Evolutionary conservation across 2,329 filamentous ascomycete species (phyloP).

Genomic region (Ceratocystis variospora): DNA sequence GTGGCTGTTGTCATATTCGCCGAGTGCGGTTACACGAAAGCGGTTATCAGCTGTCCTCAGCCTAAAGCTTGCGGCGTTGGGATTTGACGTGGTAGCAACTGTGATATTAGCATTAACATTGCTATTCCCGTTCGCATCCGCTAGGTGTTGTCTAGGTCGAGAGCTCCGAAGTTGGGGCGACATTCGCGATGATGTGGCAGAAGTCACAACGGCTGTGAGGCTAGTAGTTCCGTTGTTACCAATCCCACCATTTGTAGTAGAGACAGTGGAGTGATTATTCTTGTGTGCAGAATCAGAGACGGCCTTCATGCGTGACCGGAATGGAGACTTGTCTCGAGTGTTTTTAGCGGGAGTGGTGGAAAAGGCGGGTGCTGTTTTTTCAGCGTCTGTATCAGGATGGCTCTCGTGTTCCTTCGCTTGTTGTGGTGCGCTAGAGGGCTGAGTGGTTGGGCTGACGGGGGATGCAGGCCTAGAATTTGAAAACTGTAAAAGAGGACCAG

Average conservation of each 20-base stretch:
- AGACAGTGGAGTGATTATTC: slow-evolving; percentile 32
- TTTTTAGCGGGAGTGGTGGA: not conserved
- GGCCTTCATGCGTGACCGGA: slow-evolving; percentile 30
- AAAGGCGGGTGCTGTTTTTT: not conserved
- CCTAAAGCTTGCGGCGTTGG: slow-evolving; percentile 50
- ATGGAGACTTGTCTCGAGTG: slow-evolving; percentile 13
- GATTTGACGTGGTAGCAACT: not conserved
- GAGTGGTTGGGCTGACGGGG: not conserved
- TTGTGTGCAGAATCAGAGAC: slow-evolving; percentile 27
- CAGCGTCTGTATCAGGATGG: not conserved
- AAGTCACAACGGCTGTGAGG: slow-evolving; percentile 55
- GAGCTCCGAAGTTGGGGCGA: slow-evolving; percentile 73
- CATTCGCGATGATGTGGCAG: slow-evolving; percentile 54
- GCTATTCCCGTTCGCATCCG: slow-evolving; percentile 38
- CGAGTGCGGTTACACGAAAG: slow-evolving; percentile 10
- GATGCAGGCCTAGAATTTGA: slow-evolving; percentile 1
- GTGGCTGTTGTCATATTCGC: slow-evolving; percentile 22
- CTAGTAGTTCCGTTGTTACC: slow-evolving; percentile 35
- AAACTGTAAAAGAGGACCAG: slow-evolving; percentile 8
- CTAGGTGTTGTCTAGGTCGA: slow-evolving; percentile 65
- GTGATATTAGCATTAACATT: not conserved
- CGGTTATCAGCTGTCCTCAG: slow-evolving; percentile 49
- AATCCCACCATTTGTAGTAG: slow-evolving; percentile 20
- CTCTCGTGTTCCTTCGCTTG: not conserved
- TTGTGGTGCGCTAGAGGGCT: not conserved